Base-by-base conservation (phyloP, 768 basidiomycete genomes). In the Lyophyllum decastes region DNA sequence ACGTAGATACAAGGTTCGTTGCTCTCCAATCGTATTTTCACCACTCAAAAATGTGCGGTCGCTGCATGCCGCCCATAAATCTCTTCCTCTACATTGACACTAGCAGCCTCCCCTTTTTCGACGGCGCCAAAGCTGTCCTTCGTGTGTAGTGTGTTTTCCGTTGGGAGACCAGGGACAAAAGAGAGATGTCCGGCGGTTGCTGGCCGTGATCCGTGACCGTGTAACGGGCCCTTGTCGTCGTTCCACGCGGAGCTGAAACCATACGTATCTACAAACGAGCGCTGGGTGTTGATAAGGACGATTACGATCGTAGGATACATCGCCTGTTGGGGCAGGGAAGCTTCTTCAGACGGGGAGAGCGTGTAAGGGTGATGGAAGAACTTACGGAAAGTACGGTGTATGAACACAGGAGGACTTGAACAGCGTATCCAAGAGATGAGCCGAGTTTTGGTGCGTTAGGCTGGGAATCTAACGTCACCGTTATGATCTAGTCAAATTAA, bases 281-380 rank as follows among this genome's bases (percentile, higher is more conserved):
- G 52, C 19, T 55, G 58, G 43, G 16, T 45, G 48, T 59, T 59
- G 27, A 59, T 53, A 19, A 59, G 43, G 22, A 59, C 40, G 16
- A 59, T 40, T 21, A 59, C 45, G n/a, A 59, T 44, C 30, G 53
- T 54, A 2, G 58, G 58, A 22, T 59, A 59, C 58, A 59, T 59
- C 14, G 58, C 58, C 58, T 59, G 34, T 2, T 30, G 5, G 40
- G 25, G 4, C 7, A 30, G 30, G 30, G 10, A 10, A 30, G 30
- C 30, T 10, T 46, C 30, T 10, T 46, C n/a, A 43, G 41, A 26
- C 17, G 22, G 27, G 7, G 7, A 9, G 2, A 40, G 9, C 2
- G 4, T 2, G 25, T 5, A 10, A 19, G 5, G 12, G 4, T 35
- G 27, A 33, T 34, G 33, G 14, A 49, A 0, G 26, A 33, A 21